Conservation (phyloP, 2,329 filamentous ascomycete species). For the Fusarium pseudoanthophilum region DNA sequence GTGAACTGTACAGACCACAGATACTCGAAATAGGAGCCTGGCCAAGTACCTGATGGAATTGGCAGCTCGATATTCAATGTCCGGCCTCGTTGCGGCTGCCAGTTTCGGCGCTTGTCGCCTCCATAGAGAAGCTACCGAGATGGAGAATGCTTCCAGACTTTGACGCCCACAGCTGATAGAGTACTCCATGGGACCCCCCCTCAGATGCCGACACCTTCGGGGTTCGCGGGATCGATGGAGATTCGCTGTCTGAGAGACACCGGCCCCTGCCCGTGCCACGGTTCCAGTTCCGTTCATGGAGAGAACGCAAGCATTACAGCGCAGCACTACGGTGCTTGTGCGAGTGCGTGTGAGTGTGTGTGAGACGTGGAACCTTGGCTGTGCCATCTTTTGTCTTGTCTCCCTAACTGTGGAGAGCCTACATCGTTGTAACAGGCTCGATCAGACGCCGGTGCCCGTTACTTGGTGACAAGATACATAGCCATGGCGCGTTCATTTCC, state of each 20-base stretch:
- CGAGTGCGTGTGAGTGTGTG: background rate
- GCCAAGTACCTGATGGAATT: constrained; percentile 3
- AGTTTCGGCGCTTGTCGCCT: constrained; percentile 8
- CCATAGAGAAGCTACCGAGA: background rate
- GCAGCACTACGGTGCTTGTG: constrained; percentile 13
- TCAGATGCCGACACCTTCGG: constrained; percentile 42
- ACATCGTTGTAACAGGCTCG: constrained; percentile 23
- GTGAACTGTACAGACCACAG: constrained; percentile 2
- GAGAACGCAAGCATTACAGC: constrained; percentile 12
- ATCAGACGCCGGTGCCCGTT: constrained; percentile 24
- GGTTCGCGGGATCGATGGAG: constrained; percentile 44
- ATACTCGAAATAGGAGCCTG: background rate
- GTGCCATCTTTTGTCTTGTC: constrained; percentile 9
- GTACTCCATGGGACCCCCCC: constrained; percentile 6
- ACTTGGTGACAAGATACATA: constrained; percentile 23
- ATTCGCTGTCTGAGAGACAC: constrained; percentile 36
- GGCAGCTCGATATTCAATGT: constrained; percentile 5
- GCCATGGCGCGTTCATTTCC: constrained; percentile 22
- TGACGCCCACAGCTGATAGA: constrained; percentile 11
- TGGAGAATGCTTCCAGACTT: constrained; percentile 21
- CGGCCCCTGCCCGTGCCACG: constrained; percentile 27
- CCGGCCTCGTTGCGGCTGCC: constrained; percentile 14
- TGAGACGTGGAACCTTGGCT: constrained; percentile 40
- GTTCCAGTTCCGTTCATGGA: constrained; percentile 33
- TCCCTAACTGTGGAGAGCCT: constrained; percentile 4